Base-by-base conservation (phyloP, 2,329 filamentous ascomycete species). In the Myotisia sp. region DNA sequence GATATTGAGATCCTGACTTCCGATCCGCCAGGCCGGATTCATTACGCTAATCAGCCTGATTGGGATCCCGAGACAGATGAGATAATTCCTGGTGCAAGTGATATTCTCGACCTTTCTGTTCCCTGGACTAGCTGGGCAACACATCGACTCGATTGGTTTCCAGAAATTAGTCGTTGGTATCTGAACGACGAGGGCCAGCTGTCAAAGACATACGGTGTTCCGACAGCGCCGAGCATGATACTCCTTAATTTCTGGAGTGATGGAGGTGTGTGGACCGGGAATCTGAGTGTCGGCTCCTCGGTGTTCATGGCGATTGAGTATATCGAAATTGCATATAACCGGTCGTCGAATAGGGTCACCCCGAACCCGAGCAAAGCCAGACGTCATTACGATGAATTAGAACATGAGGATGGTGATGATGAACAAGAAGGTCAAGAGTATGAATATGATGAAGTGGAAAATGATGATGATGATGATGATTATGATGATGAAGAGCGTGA, bases 1-100 rank as follows among this genome's bases (percentile, higher is more conserved):
- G 67, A 70, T 41, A 63, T 70, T 39, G 67, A 70, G 48, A 65
- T 70, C 38, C 49, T 69, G 7, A 70, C 66, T 1, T 47, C 53
- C 4, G 65, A 68, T 34, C 55, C 61, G 1, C 50, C 47, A 1
- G 49, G 54, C 36, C 56, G 53, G 3, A 56, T 67, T 3, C 60
- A 58, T 21, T 60, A 58, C 30, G 50, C 56, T 10, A 62, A 61
- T 35, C 60, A 62, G 37, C 58, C 59, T 2, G 57, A 59, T 37
- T 60, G 59, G 37, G 53, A 60, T 37, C 46, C 52, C 2, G 23
- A 44, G 20, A 49, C 46, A 1, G 54, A 58, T 27, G 29, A 38
- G 3, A 44, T 47, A 22, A 55, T 60, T 16, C 53, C 53, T 2
- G 54, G 51, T 0, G 52, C 56, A 3, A 51, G 49, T 29, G 44